phyloP scores from a whole-genome alignment of 345 rosid genomes.

The Luvunga scandens region DNA sequence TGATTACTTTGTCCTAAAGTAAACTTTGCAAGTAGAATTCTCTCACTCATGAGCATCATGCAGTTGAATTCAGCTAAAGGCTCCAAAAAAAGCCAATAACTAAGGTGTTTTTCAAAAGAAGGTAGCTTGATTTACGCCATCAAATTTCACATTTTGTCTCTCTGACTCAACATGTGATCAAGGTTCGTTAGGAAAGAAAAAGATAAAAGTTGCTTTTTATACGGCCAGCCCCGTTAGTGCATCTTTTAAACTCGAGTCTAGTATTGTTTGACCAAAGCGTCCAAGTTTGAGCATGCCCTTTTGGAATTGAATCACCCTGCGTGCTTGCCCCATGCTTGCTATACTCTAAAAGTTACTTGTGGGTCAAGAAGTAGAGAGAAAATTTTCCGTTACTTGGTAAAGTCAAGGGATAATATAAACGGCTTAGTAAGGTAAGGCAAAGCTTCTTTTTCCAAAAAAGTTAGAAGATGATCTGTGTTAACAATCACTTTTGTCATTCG shows the following conservation, averaged over 20 bases:
- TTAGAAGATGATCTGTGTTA: neutral
- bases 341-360: no score
- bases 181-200: neutral
- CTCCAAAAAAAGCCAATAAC: neutral
- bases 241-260: neutral
- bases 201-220: neutral
- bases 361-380: neutral
- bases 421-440: neutral
- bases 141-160: neutral
- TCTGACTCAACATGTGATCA: neutral
- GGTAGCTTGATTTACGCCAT: slow-evolving; percentile 6
- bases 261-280: neutral
- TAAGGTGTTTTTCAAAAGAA: neutral
- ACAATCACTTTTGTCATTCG: neutral
- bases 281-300: neutral
- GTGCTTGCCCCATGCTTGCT: neutral
- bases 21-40: neutral
- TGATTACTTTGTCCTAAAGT: neutral
- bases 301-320: neutral
- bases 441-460: neutral
- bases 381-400: neutral
- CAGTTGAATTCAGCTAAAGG: neutral
- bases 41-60: neutral
- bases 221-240: neutral
- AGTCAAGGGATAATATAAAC: neutral